Evolutionary conservation across 148 eudicot genomes (phyloP), one percentile per base, ranked within the genome.

Genomic region (Rhododendron henanense): DNA sequence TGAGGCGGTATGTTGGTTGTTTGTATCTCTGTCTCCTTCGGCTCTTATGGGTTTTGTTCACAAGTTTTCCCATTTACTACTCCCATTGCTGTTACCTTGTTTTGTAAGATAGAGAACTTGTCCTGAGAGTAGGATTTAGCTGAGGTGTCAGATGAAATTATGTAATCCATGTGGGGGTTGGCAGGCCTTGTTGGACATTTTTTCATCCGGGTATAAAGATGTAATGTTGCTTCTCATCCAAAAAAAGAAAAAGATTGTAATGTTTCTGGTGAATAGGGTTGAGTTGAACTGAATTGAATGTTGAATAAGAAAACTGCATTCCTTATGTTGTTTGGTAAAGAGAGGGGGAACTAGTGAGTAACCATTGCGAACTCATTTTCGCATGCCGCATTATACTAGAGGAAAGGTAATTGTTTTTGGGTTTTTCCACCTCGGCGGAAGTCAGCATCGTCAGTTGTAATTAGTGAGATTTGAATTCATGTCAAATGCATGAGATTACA

Each of bases 31-130:
- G 63, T 28, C 37, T 82, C 25, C 55, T 45, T 44, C 47, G 41
- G 33, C 74, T 53, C 76, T 15, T 14, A 15, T 35, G 87, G 76
- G 57, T 51, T 71, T 1, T 53, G n/a, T 79, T 21, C 16, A 81
- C 10, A 55, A 19, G 48, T 77, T 83, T 83, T 77, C 48, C 21
- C 51, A 59, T 21, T 81, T 83, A 76, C 69, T 10, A 78, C 39
- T 31, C 37, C 74, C 50, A 63, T 82, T 76, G 28, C 35, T 78
- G 67, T 84, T 75, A 84, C 65, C 73, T 84, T 81, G 65, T 86
- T 88, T 87, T 89, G 90, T 89, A 89, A 84, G 71, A 85, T 89
- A 89, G 84, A 89, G n/a, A 37, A 61, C 57, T 81, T 71, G 37
- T 65, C 63, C n/a, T 47, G 25, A 11, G 76, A 31, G 57, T 82